Conservation (phyloP, 1,284 basidiomycete genomes). For the Cryptococcus sp. region DNA sequence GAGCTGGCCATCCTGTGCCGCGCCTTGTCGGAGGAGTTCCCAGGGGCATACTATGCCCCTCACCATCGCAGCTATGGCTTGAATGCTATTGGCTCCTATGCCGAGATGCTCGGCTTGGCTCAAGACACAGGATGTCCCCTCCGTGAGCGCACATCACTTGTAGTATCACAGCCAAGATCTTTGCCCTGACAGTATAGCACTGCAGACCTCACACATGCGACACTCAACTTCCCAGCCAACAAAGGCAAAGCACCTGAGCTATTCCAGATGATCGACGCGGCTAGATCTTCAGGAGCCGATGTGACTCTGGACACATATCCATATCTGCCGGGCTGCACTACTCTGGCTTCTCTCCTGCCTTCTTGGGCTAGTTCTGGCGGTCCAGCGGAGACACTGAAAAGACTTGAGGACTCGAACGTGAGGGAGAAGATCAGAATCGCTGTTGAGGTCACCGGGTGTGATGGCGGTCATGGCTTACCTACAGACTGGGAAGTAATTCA, state of each 20-base stretch:
- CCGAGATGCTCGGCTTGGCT: constrained; percentile 48
- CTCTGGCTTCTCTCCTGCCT: constrained; percentile 46
- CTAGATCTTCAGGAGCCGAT: constrained; percentile 33
- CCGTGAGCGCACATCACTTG: constrained; percentile 26
- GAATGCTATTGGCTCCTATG: constrained; percentile 43
- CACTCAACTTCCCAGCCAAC: constrained; percentile 51
- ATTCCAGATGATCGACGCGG: constrained; percentile 37
- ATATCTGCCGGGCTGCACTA: constrained; percentile 51
- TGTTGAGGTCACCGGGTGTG: constrained; percentile 46
- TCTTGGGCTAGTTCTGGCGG: constrained; percentile 47
- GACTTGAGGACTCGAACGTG: constrained; percentile 32
- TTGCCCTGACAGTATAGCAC: neutral
- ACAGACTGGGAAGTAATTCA: constrained; percentile 49
- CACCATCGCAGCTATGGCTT: constrained; percentile 50
- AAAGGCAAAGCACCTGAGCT: constrained; percentile 40
- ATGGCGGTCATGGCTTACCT: constrained; percentile 51
- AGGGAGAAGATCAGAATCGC: constrained; percentile 44
- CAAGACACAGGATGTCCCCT: constrained; percentile 41
- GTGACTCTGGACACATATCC: constrained; percentile 52
- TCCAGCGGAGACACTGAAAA: constrained; percentile 35
- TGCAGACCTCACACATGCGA: constrained; percentile 51
- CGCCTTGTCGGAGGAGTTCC: constrained; percentile 34
- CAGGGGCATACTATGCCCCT: constrained; percentile 47
- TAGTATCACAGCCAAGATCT: neutral
- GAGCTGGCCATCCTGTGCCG: constrained; percentile 44